Percentiles rank a stretch among this genome's conserved stretches.
Evolutionary conservation across 768 basidiomycete genomes (phyloP).

Genomic region (Psilocybe sp.): DNA sequence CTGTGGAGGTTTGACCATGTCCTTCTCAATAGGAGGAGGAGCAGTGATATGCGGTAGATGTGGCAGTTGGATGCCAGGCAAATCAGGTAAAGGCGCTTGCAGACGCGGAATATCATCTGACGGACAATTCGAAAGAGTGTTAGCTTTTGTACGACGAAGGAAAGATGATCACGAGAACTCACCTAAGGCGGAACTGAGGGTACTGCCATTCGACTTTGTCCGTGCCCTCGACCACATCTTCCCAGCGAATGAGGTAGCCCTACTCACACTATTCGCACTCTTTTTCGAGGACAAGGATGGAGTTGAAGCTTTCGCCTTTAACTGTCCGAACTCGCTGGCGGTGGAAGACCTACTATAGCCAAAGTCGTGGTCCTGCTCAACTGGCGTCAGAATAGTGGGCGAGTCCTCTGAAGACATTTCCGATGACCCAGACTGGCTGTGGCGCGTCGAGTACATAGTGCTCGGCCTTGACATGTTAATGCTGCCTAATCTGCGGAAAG

Average conservation of each 20-base stretch:
- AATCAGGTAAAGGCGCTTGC: slow-evolving; percentile 10
- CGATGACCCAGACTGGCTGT: slow-evolving; percentile 59
- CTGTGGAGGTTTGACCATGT: slow-evolving; percentile 15
- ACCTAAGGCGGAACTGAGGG: slow-evolving; percentile 27
- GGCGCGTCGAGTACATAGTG: slow-evolving; percentile 34
- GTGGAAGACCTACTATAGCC: slow-evolving; percentile 20
- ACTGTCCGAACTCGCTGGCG: slow-evolving; percentile 28
- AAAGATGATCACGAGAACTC: slow-evolving; percentile 14
- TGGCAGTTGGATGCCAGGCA: slow-evolving; percentile 11
- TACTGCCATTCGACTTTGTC: slow-evolving; percentile 52
- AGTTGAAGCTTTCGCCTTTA: slow-evolving; percentile 24
- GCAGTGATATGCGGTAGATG: slow-evolving; percentile 12
- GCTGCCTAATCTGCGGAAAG: slow-evolving; percentile 45
- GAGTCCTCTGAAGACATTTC: slow-evolving; percentile 72
- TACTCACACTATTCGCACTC: slow-evolving; percentile 35
- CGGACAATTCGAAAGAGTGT: slow-evolving; percentile 3
- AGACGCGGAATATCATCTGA: slow-evolving; percentile 12
- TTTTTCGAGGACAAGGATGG: slow-evolving; percentile 54
- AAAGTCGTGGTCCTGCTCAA: slow-evolving; percentile 40
- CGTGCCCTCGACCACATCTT: slow-evolving; percentile 54
- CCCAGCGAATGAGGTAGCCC: slow-evolving; percentile 59
- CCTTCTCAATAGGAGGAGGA: slow-evolving; percentile 11
- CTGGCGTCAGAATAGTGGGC: slow-evolving; percentile 55
- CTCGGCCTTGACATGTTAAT: slow-evolving; percentile 28
- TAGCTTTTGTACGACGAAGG: neutral